A percentile compares a stretch with the other conserved stretches of the same genome.
Evolutionary conservation across 2,329 filamentous ascomycete species (phyloP).

Genomic region (Sporothrix protearum): DNA sequence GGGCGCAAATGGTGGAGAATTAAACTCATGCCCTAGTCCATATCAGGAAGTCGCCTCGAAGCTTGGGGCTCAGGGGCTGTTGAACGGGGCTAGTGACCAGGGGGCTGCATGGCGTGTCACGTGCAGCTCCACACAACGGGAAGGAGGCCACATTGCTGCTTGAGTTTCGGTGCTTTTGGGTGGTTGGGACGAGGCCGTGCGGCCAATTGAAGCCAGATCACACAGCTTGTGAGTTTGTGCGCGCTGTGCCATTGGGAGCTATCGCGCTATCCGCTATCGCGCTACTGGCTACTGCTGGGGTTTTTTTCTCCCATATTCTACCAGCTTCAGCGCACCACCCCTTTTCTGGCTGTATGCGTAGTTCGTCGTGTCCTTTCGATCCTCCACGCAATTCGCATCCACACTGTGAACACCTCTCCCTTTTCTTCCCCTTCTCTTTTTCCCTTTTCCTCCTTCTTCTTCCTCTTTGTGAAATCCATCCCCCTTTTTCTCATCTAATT

Average conservation of each 20-base stretch:
- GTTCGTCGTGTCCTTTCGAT: constrained; percentile 4
- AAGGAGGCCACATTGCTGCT: constrained; percentile 33
- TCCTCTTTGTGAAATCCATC: not conserved
- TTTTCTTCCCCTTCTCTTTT: constrained; percentile 7
- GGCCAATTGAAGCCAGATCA: constrained; percentile 35
- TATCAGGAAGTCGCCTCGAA: constrained; percentile 12
- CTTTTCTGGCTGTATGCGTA: not conserved
- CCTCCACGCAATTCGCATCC: constrained; percentile 17
- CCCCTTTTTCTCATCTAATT: constrained; percentile 7
- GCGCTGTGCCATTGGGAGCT: constrained; percentile 8
- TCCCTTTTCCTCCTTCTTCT: not conserved
- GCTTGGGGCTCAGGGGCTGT: constrained; percentile 8
- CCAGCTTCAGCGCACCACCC: constrained; percentile 1
- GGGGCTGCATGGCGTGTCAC: constrained; percentile 21
- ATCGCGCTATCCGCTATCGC: not conserved
- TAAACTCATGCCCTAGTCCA: constrained; percentile 2
- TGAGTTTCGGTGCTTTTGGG: not conserved
- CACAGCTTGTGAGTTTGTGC: constrained; percentile 2
- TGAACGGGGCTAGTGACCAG: not conserved
- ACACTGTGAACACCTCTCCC: constrained; percentile 16
- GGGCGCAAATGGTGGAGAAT: not conserved
- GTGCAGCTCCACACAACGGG: constrained; percentile 24
- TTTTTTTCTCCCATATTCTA: constrained; percentile 23
- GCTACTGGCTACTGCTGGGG: not conserved
- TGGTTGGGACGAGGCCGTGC: not conserved